Conservation (phyloP, 192 early-diverging fungal species). For the Phycomyces nitens region DNA sequence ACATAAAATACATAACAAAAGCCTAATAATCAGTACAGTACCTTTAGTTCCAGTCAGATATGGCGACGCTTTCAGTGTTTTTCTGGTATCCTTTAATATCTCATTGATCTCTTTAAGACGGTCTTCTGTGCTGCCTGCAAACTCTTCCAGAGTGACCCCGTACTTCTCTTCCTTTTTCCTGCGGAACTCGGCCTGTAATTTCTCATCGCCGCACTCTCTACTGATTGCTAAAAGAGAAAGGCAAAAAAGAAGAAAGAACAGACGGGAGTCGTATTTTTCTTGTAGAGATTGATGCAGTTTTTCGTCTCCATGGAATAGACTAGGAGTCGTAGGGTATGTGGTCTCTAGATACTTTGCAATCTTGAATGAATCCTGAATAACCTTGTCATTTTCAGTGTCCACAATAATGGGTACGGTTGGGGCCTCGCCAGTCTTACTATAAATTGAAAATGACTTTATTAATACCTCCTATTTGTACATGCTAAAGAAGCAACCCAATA, state of each 20-base stretch:
- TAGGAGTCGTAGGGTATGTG: conserved; percentile 48
- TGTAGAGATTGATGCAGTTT: conserved; percentile 42
- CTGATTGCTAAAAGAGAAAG: conserved; percentile 32
- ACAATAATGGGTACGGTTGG: conserved; percentile 42
- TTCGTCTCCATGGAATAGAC: conserved; percentile 36
- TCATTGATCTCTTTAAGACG: conserved; percentile 27
- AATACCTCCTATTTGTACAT: no score
- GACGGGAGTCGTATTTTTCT: conserved; percentile 29
- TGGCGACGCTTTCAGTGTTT: conserved; percentile 18
- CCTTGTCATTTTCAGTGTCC: conserved; percentile 24
- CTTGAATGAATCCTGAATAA: conserved; percentile 44
- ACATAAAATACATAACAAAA: no score
- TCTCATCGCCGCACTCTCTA: conserved; percentile 17
- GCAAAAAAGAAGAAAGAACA: conserved; percentile 29
- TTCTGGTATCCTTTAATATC: conserved; percentile 20
- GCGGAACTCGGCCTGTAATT: conserved; percentile 34
- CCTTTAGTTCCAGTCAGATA: conserved; percentile 40
- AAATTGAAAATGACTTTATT: no score
- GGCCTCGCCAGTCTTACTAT: conserved; percentile 14
- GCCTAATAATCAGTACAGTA: conserved; percentile 15
- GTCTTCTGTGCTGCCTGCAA: conserved; percentile 25
- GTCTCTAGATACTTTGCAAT: conserved; percentile 60
- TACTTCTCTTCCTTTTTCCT: conserved; percentile 37
- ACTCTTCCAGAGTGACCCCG: conserved; percentile 25
- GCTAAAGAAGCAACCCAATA: no score